Conservation (phyloP, 2,329 filamentous ascomycete genomes). For the Xylaria sp. region DNA sequence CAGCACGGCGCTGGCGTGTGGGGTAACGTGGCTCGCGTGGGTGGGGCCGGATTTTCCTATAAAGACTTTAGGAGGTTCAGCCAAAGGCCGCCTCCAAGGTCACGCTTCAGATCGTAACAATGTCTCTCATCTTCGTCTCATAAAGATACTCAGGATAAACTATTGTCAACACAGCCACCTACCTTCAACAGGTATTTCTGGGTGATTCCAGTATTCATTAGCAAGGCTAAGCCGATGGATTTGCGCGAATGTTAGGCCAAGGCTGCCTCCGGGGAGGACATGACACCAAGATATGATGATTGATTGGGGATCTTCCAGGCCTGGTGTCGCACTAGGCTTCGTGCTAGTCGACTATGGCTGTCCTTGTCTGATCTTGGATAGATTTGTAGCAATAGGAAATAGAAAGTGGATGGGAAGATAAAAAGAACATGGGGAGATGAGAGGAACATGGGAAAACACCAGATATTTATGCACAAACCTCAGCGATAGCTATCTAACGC, state of each 20-base stretch:
- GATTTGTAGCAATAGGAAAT: conserved; percentile 4
- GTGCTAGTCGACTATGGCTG: conserved; percentile 16
- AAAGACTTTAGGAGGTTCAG: conserved; percentile 18
- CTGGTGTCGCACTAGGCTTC: conserved; percentile 20
- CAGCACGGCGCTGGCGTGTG: too few species aligned
- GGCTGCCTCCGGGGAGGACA: conserved; percentile 16
- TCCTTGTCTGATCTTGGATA: conserved; percentile 24
- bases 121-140: neutral
- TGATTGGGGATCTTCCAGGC: conserved; percentile 17
- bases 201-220: conserved; percentile 18
- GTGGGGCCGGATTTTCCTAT: conserved; percentile 7
- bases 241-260: conserved; percentile 11
- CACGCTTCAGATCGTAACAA: neutral
- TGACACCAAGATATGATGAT: conserved; percentile 25
- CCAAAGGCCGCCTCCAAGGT: conserved; percentile 20
- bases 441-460: conserved; percentile 3
- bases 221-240: conserved; percentile 2
- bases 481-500: neutral
- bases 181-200: conserved; percentile 8
- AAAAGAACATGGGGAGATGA: too few species aligned
- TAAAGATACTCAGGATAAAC: conserved; percentile 8
- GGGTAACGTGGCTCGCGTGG: neutral
- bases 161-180: neutral
- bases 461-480: conserved; percentile 13
- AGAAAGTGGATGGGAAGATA: conserved; percentile 4